Evolutionary conservation across 805 yeast species (phyloP).

Genomic region (Clavispora asparagi): DNA sequence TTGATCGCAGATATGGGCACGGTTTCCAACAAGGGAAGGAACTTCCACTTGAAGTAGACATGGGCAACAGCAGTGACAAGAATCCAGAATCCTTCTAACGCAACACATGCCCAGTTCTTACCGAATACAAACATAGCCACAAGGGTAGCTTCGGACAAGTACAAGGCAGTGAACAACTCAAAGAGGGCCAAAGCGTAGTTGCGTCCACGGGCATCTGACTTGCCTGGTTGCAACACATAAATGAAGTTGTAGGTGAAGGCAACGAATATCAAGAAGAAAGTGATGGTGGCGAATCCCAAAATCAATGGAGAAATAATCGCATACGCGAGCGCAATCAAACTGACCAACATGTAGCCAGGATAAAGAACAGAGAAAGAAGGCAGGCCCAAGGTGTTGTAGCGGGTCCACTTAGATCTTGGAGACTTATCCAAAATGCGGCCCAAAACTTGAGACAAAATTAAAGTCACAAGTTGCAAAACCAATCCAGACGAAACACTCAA

Average conservation of each 20-base stretch:
- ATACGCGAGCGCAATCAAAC: constrained; percentile 68
- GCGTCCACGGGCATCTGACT: constrained; percentile 65
- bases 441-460: constrained; percentile 66
- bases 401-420: constrained; percentile 88
- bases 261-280: constrained; percentile 51
- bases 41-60: constrained; percentile 51
- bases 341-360: constrained; percentile 72
- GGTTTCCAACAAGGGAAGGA: constrained; percentile 58
- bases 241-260: constrained; percentile 60
- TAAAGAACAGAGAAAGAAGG: constrained; percentile 81
- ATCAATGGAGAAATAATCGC: constrained; percentile 75
- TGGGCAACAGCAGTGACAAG: constrained; percentile 57
- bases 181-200: constrained; percentile 68
- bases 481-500: constrained; percentile 71
- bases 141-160: constrained; percentile 65
- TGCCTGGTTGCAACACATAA: constrained; percentile 54
- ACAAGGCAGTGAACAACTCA: constrained; percentile 66
- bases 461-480: constrained; percentile 67
- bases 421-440: constrained; percentile 74
- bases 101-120: constrained; percentile 77
- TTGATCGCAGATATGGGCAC: constrained; percentile 65
- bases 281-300: constrained; percentile 59
- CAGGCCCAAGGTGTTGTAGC: constrained; percentile 57
- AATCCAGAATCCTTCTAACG: constrained; percentile 55
- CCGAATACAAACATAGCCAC: constrained; percentile 70